These are phyloP conservation scores for Erodium texanum DNA, from an alignment of 441 rosid species.

Conservation along the genomic window DNA sequence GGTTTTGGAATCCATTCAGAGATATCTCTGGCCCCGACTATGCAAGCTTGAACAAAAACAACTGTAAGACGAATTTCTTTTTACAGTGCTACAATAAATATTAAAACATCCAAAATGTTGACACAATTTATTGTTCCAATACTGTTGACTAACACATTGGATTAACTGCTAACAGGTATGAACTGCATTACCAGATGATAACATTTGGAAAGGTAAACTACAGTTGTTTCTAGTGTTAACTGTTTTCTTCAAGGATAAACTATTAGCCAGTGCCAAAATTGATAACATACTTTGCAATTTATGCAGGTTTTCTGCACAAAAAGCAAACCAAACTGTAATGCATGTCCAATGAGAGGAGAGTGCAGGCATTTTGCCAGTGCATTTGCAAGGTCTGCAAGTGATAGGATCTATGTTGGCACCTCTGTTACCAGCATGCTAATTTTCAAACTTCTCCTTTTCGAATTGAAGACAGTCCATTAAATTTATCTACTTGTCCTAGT, in stretches of 20 bases:
- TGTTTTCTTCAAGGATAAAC: background rate
- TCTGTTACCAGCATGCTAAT: background rate
- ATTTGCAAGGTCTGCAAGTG: constrained; percentile 70
- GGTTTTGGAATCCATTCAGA: constrained; percentile 82
- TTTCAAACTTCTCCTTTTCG: background rate
- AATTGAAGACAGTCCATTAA: no score
- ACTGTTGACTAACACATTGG: constrained; percentile 16
- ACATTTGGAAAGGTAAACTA: constrained; percentile 90
- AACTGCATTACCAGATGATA: constrained; percentile 92
- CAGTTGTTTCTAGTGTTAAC: constrained; percentile 7
- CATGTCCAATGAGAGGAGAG: constrained; percentile 97
- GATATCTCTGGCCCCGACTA: constrained; percentile 94
- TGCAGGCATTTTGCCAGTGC: constrained; percentile 99
- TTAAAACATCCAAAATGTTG: constrained; percentile 11
- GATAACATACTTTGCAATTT: constrained; percentile 19
- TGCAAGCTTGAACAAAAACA: constrained; percentile 94
- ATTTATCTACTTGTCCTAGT: background rate
- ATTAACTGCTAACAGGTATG: constrained; percentile 49
- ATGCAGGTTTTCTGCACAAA: constrained; percentile 97
- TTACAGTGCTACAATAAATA: constrained; percentile 7
- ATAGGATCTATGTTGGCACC: constrained; percentile 12
- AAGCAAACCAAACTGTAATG: constrained; percentile 92
- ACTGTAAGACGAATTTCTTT: constrained; percentile 37
- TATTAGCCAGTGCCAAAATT: constrained; percentile 12
- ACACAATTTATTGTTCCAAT: constrained; percentile 5